Percentiles rank a stretch among this genome's conserved stretches.
These are phyloP conservation scores for Sphaceloma murrayae DNA, from an alignment of 2,329 filamentous ascomycete genomes.

Conservation along the genomic window DNA sequence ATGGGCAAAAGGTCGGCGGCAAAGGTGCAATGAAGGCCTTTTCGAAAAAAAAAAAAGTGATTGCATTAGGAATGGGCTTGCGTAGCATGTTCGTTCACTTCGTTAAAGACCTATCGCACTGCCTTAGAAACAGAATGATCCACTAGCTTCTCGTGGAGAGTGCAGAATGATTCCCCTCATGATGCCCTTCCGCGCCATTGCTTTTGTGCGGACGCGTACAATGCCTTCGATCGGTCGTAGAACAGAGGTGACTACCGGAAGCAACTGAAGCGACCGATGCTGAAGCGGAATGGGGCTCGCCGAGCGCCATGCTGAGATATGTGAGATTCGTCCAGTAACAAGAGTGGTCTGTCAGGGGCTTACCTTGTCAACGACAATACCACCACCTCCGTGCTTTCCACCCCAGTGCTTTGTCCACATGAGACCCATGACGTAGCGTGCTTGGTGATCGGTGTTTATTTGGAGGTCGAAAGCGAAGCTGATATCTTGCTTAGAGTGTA, in stretches of 20 bases:
- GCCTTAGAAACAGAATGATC: no score
- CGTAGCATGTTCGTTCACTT: no score
- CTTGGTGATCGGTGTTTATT: background rate
- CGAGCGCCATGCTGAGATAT: background rate
- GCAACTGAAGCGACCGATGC: conserved; percentile 7
- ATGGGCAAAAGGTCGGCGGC: no score
- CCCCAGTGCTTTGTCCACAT: conserved; percentile 15
- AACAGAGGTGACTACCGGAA: background rate
- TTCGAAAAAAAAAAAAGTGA: no score
- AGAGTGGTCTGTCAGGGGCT: background rate
- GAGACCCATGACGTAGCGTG: conserved; percentile 2
- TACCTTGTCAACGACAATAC: conserved; percentile 10
- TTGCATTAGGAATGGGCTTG: no score
- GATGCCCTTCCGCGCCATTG: no score
- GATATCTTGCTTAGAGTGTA: background rate
- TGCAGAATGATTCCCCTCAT: no score
- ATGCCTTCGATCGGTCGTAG: background rate
- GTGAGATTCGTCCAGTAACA: background rate
- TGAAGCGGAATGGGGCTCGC: background rate
- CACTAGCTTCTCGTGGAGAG: no score
- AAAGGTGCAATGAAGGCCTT: no score
- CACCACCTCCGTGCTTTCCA: conserved; percentile 12
- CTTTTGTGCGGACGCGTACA: no score
- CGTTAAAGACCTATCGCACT: no score
- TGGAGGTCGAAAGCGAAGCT: background rate